A percentile compares a stretch with the other conserved stretches of the same genome.
These are phyloP conservation scores for Fennellomyces sp. DNA, from an alignment of 371 early-diverging fungal species.

Conservation along the genomic window DNA sequence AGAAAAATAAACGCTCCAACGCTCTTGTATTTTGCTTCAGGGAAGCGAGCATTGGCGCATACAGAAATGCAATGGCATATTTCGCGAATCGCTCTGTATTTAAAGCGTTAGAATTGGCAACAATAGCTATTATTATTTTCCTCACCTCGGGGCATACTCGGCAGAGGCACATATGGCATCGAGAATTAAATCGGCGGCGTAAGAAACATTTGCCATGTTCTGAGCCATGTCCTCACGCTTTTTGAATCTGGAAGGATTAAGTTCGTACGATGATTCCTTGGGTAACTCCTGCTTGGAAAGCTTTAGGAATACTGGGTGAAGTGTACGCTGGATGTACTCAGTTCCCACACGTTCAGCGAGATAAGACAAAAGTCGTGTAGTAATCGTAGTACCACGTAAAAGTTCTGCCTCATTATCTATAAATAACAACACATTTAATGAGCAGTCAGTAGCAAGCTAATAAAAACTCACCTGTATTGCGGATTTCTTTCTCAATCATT, in stretches of 20 bases:
- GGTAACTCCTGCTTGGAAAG: conserved; percentile 41
- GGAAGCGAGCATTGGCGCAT: conserved; percentile 78
- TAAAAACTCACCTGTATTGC: conserved; percentile 60
- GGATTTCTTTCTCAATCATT: conserved; percentile 79
- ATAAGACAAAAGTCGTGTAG: conserved; percentile 82
- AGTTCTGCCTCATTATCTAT: conserved; percentile 78
- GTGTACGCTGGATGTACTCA: conserved; percentile 76
- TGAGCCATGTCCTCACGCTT: conserved; percentile 58
- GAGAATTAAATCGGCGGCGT: conserved; percentile 74
- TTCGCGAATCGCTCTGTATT: conserved; percentile 57
- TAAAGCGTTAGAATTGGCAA: neutral
- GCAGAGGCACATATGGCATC: conserved; percentile 78
- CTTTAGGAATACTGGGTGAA: conserved; percentile 72
- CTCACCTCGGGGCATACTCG: conserved; percentile 59
- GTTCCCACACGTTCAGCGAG: conserved; percentile 78
- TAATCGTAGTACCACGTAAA: conserved; percentile 89
- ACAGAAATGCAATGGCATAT: conserved; percentile 76
- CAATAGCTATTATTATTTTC: neutral
- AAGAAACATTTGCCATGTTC: conserved; percentile 78
- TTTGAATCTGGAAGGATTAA: conserved; percentile 78
- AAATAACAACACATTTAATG: neutral
- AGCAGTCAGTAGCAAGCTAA: neutral
- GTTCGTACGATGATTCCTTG: conserved; percentile 60
- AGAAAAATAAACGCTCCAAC: conserved; percentile 94
- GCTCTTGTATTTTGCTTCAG: conserved; percentile 80